A percentile compares a stretch with the other conserved stretches of the same genome.
Conservation (phyloP, 495 filamentous ascomycete species). For the Neurospora hispaniola region DNA sequence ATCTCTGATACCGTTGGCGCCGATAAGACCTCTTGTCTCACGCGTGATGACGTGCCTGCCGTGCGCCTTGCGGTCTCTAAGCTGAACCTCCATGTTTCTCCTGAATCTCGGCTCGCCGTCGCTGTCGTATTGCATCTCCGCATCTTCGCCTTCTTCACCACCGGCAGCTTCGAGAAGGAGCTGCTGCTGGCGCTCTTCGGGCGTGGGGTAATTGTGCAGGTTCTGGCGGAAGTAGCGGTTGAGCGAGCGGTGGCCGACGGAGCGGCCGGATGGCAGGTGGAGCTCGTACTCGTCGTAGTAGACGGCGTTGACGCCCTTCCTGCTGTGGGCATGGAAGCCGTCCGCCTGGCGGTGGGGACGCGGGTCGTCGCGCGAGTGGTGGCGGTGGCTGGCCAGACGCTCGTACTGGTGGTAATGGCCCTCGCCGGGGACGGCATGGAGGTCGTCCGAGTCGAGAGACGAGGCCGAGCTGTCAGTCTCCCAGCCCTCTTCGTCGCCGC, state of each 20-base stretch:
- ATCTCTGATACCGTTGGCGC: constrained; percentile 8
- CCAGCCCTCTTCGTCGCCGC: constrained; percentile 45
- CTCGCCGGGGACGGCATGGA: constrained; percentile 61
- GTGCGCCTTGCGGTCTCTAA: constrained; percentile 3
- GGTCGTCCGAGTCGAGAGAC: constrained; percentile 67
- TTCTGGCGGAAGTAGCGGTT: constrained; percentile 88
- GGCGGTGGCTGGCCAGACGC: constrained; percentile 49
- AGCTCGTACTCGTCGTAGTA: constrained; percentile 89
- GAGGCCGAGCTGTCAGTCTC: constrained; percentile 85
- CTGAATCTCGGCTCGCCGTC: constrained; percentile 5
- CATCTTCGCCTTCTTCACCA: constrained; percentile 14
- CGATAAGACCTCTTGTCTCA: constrained; percentile 15
- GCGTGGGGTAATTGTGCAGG: constrained; percentile 66
- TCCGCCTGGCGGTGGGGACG: constrained; percentile 57
- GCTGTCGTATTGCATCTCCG: constrained; percentile 20
- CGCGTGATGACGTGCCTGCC: constrained; percentile 16
- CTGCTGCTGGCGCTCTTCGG: constrained; percentile 53
- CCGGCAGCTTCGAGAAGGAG: constrained; percentile 40
- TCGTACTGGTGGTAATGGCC: constrained; percentile 49
- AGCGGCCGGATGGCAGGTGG: constrained; percentile 80
- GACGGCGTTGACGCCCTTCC: constrained; percentile 52
- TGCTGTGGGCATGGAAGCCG: constrained; percentile 64
- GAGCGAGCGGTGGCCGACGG: constrained; percentile 83
- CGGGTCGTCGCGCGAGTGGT: constrained; percentile 53
- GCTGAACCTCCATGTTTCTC: constrained; percentile 1